Evolutionary conservation across 768 basidiomycete genomes (phyloP), one percentile per base, ranked within the genome.

Genomic region (Kwoniella mangroviensis): DNA sequence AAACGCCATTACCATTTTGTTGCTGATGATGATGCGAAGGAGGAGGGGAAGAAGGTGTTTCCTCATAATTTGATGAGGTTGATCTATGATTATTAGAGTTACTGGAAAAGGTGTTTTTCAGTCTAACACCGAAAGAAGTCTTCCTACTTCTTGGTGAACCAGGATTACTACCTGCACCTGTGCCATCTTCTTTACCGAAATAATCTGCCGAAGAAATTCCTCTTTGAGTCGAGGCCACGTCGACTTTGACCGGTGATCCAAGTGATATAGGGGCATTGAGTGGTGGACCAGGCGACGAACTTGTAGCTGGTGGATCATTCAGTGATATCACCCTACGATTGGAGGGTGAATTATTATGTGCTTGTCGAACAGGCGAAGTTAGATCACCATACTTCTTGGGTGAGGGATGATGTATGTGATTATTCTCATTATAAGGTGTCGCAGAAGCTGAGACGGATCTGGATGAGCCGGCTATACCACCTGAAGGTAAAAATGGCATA

Each of bases 191-290:
- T 49, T 70, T 70, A 13, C 58, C 58, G 56, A 68, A 67, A 42
- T 66, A 67, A 42, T 72, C 70, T 22, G 66, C 40, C 12, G 65
- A 67, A 2, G 66, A 67, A 12, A 67, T 72, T 19, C 70, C 70
- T 54, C 64, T 67, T 12, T 49, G 58, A 59, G 57, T 62, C 34
- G 19, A 12, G 45, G 45, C 45, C n/a, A 43, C 34, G 10, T 64
- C 55, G 12, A 51, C 63, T 61, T 42, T 56, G 4, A 55, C 21
- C 1, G 68, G 62, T n/a, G 68, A 58, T 11, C 63, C 68, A 2
- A 69, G 49, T 4, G 68, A 54, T 22, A 69, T 63, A 9, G 68
- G 62, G 21, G 61, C 68, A 10, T 41, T 63, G 3, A 69, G 56
- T 2, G 28, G 40, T 10, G 68, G 68, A 12, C 68, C 68, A 17